A percentile compares a stretch with the other conserved stretches of the same genome.
These are phyloP conservation scores for Phalaenopsis equestris DNA, from an alignment of 106 monocot species.

Conservation along the genomic window DNA sequence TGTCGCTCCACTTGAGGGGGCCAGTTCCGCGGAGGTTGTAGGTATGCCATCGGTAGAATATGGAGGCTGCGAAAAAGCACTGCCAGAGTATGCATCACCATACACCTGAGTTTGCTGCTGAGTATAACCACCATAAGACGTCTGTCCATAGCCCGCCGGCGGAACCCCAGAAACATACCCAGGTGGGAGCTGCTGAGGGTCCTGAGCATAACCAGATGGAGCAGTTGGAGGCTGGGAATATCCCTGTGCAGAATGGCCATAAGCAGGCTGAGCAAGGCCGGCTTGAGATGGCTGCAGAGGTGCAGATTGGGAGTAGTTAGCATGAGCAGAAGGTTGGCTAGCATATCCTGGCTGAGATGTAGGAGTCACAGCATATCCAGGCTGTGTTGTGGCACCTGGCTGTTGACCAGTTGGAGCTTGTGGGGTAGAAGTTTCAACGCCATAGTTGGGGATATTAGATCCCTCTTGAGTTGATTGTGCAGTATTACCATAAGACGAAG, in stretches of 20 bases:
- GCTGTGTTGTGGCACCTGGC: background rate
- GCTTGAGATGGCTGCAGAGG: background rate
- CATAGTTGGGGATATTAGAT: background rate
- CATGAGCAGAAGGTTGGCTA: background rate
- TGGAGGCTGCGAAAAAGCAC: background rate
- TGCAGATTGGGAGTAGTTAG: too few species aligned
- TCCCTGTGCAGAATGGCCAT: slow-evolving; percentile 2
- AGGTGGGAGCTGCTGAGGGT: background rate
- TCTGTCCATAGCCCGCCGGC: background rate
- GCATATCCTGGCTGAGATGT: slow-evolving; percentile 10
- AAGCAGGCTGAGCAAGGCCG: slow-evolving; percentile 18
- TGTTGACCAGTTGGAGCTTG: slow-evolving; percentile 4
- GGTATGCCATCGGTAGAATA: background rate
- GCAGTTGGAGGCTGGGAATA: slow-evolving; percentile 5
- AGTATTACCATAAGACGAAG: background rate
- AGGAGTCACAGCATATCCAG: background rate
- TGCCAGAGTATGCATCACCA: background rate
- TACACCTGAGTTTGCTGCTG: slow-evolving; percentile 1
- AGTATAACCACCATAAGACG: background rate
- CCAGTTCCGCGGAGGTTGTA: background rate
- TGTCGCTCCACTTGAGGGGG: background rate
- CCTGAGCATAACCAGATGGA: slow-evolving; percentile 3
- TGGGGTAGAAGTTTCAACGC: background rate
- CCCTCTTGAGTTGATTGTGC: background rate
- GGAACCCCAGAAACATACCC: background rate